Evolutionary conservation across 768 basidiomycete species (phyloP).

Genomic region (Jaapia argillacea): DNA sequence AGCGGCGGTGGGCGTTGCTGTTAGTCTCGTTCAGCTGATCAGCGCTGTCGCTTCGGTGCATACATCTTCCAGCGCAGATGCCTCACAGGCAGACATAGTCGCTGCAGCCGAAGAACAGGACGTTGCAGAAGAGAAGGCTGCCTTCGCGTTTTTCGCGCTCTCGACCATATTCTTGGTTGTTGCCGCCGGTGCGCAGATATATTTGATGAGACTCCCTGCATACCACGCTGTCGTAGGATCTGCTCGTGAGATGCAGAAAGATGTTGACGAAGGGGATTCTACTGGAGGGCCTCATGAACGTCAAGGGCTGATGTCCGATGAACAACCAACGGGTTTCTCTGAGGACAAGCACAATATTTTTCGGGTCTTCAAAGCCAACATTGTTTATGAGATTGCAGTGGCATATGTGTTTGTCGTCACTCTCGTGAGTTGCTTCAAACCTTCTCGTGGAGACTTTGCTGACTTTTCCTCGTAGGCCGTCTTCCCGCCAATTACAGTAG

Average conservation of each 20-base stretch:
- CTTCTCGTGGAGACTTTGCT: background rate
- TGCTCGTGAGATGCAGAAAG: slow-evolving; percentile 28
- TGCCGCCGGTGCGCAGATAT: slow-evolving; percentile 41
- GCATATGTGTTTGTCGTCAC: slow-evolving; percentile 74
- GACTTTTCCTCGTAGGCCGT: slow-evolving; percentile 45
- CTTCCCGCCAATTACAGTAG: slow-evolving; percentile 79
- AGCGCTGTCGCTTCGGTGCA: slow-evolving; percentile 51
- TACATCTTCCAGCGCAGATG: slow-evolving; percentile 6
- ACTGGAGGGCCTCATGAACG: slow-evolving; percentile 23
- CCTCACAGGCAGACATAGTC: background rate
- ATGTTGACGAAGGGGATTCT: slow-evolving; percentile 7
- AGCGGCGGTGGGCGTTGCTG: slow-evolving; percentile 74
- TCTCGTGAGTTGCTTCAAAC: slow-evolving; percentile 39
- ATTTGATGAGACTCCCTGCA: slow-evolving; percentile 46
- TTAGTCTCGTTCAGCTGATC: slow-evolving; percentile 67
- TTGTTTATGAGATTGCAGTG: slow-evolving; percentile 60
- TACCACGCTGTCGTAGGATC: slow-evolving; percentile 47
- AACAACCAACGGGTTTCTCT: slow-evolving; percentile 13
- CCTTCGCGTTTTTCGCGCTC: slow-evolving; percentile 63
- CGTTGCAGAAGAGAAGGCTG: slow-evolving; percentile 55
- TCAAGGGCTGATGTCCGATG: slow-evolving; percentile 24
- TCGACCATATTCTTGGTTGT: slow-evolving; percentile 56
- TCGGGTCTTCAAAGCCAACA: slow-evolving; percentile 53
- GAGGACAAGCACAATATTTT: slow-evolving; percentile 34
- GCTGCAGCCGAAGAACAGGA: slow-evolving; percentile 17